Conservation (phyloP, 2,329 filamentous ascomycete genomes). For the Coccinonectria pachysandricola region DNA sequence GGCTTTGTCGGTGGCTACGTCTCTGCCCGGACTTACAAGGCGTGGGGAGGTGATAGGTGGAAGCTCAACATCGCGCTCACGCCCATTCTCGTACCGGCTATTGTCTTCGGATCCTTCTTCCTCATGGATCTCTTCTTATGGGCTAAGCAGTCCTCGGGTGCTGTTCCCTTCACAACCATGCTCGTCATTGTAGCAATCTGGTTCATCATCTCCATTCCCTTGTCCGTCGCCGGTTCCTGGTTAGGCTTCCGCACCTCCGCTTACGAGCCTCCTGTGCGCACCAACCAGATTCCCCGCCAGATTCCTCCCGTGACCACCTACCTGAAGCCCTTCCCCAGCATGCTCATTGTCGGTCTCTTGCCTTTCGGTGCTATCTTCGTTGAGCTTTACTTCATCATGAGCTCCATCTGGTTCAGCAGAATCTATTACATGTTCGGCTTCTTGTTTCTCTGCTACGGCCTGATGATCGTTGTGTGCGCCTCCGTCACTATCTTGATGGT, state of each 20-base stretch:
- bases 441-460: conserved; percentile 90
- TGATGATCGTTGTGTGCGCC: conserved; percentile 94
- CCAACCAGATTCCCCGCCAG: conserved; percentile 96
- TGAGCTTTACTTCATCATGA: conserved; percentile 99
- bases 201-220: conserved; percentile 91
- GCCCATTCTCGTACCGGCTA: conserved; percentile 71
- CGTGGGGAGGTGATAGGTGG: conserved; percentile 85
- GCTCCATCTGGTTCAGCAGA: conserved; percentile 94
- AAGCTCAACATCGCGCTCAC: conserved; percentile 88
- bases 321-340: conserved; percentile 76
- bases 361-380: conserved; percentile 97
- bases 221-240: conserved; percentile 87
- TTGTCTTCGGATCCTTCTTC: conserved; percentile 86
- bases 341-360: conserved; percentile 83
- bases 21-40: conserved; percentile 86
- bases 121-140: conserved; percentile 92
- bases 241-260: conserved; percentile 70
- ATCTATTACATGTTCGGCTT: conserved; percentile 99
- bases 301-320: conserved; percentile 80
- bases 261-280: conserved; percentile 74
- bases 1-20: conserved; percentile 88
- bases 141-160: conserved; percentile 84
- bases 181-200: conserved; percentile 85
- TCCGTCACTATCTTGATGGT: conserved; percentile 89
- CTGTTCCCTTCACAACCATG: conserved; percentile 96